Base-by-base conservation (phyloP, 2,329 filamentous ascomycete species). In the Botryotinia globosa region DNA sequence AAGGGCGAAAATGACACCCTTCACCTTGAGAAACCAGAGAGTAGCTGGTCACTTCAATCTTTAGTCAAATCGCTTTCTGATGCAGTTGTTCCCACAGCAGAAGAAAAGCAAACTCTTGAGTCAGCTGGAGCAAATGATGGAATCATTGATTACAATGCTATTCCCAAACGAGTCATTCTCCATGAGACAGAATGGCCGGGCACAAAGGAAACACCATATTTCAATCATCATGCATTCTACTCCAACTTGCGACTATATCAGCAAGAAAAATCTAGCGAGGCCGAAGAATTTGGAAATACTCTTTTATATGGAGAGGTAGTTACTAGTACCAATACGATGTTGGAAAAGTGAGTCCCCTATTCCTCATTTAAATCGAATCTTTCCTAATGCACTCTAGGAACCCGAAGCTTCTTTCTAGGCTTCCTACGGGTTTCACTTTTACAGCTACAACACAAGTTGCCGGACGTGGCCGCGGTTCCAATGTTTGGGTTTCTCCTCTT, bases 401-500 rank as follows among this genome's bases (percentile, higher is more conserved):
- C 80, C 88, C 90, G 0, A 89, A 89, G 44, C 84, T 98, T 37
- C 88, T 98, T 51, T 87, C 90, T 8, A 89, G 87, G 62, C 86
- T 98, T 0, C 93, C 94, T 0, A 90, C 88, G 0, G 96, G 96
- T n/a, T 94, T 97, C 80, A 97, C 94, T 0, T 86, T 93, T 18
- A 91, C 92, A 0, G 95, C 96, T 1, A 96, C 94, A 0, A 94
- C 92, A 0, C 95, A 98, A 81, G 86, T 98, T 10, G 93, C 94
- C 0, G 96, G 91, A 12, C 90, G 96, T 54, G 96, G 96, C 12
- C 91, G 96, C 16, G 96, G 96, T 6, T 90, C 88, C 45, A 99
- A 99, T 78, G 93, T 98, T 74, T 99, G 96, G 96, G 90, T 99
- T 7, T 94, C 94, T 0, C 96, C 96, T 0, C 88, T 92, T 0